These are phyloP conservation scores for Metschnikowia lachancei DNA, from an alignment of 805 yeast species.

Conservation along the genomic window DNA sequence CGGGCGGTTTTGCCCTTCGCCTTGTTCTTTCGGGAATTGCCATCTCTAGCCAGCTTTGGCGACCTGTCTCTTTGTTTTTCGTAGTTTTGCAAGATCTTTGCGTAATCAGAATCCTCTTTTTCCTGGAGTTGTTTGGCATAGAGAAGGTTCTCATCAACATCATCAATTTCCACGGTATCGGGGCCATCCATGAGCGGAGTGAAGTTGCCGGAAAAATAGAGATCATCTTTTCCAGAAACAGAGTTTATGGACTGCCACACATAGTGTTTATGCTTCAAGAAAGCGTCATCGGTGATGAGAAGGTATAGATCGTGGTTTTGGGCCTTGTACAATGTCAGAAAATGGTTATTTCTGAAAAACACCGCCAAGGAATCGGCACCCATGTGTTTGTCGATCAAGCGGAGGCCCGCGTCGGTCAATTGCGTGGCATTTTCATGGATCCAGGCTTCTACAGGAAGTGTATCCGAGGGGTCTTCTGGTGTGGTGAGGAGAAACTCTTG, in stretches of 20 bases:
- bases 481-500: constrained; percentile 50
- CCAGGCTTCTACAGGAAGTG: constrained; percentile 30
- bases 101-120: constrained; percentile 54
- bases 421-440: constrained; percentile 69
- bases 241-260: constrained; percentile 82
- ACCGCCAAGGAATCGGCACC: constrained; percentile 58
- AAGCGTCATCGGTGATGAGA: constrained; percentile 75
- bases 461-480: constrained; percentile 14
- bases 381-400: constrained; percentile 43
- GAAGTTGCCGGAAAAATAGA: constrained; percentile 66
- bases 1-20: neutral
- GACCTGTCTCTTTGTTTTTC: constrained; percentile 4
- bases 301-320: constrained; percentile 51
- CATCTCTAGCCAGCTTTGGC: neutral
- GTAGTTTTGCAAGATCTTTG: constrained; percentile 42
- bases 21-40: neutral
- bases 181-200: constrained; percentile 40
- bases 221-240: constrained; percentile 66
- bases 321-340: constrained; percentile 62
- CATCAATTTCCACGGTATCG: constrained; percentile 6
- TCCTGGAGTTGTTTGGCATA: constrained; percentile 51
- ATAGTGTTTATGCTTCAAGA: constrained; percentile 37
- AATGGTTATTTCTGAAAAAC: constrained; percentile 88
- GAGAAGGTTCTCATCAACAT: constrained; percentile 19
- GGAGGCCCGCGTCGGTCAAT: constrained; percentile 66